Conservation (phyloP, 768 basidiomycete genomes). For the Boletus patriciae region DNA sequence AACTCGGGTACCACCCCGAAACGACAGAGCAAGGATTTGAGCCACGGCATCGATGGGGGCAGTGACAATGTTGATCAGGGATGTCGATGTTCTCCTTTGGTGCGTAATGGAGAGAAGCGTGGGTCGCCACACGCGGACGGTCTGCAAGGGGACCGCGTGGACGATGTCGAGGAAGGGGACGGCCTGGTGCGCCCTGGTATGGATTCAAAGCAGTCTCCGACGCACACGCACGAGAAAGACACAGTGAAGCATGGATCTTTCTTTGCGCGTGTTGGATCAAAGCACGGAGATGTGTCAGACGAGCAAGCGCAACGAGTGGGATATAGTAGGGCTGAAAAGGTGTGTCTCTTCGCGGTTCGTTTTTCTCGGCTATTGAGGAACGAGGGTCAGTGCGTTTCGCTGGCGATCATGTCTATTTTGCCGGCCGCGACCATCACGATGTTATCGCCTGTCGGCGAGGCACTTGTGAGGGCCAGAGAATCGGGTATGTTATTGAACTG, state of each 20-base stretch:
- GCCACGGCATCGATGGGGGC: background rate
- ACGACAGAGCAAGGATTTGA: constrained; percentile 6
- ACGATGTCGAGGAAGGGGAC: background rate
- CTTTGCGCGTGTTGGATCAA: constrained; percentile 25
- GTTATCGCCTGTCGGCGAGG: constrained; percentile 27
- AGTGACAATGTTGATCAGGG: background rate
- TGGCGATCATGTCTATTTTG: constrained; percentile 31
- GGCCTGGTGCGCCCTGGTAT: background rate
- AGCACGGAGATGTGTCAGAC: constrained; percentile 4
- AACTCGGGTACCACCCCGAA: constrained; percentile 13
- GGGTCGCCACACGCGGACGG: background rate
- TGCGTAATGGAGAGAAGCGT: background rate
- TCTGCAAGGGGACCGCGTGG: background rate
- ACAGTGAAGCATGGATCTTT: constrained; percentile 32
- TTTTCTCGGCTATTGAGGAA: background rate
- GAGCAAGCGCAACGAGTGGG: constrained; percentile 15
- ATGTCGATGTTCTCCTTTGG: background rate
- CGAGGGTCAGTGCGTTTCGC: constrained; percentile 21
- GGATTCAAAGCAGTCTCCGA: background rate
- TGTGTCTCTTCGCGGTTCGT: background rate
- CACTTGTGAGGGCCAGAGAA: constrained; percentile 21
- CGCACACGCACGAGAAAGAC: constrained; percentile 15
- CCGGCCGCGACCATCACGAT: constrained; percentile 14
- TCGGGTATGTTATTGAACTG: constrained; percentile 10
- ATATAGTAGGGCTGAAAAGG: constrained; percentile 33